Evolutionary conservation across 805 yeast genomes (phyloP), one percentile per base, ranked within the genome.

Genomic region (Candida ascalaphidarum): DNA sequence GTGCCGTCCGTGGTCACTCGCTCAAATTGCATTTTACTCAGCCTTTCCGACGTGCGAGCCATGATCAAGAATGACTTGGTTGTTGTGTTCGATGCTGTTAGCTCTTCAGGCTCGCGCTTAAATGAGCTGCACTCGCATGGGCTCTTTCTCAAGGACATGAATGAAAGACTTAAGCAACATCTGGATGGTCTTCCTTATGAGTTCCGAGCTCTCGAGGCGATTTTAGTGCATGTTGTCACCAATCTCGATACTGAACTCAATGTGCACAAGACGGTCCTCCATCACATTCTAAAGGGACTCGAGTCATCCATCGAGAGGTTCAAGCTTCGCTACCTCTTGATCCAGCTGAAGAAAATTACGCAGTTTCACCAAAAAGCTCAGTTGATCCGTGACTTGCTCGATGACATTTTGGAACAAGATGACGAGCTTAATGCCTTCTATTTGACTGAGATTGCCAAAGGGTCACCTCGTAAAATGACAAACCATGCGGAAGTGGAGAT

Each of bases 401-500:
- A 88, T 47, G 96, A 86, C 38, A 52, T 88, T 19, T 58, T 92
- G 21, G 95, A 85, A 23, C 80, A 78, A 36, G 97, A 92, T 51
- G 96, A 86, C 39, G 86, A 81, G 33, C 56, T 92, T 34, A 82
- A 84, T 22, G 86, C 76, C 7, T 61, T 92, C 48, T 85, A 85
- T 50, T 60, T 92, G 25, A 76, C 89, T 0, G 92, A 77, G 27
- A 76, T 50, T 32, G 50, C 32, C 27, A 41, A 28, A 53, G 82
- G 50, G 23, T 43, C 17, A 1, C 62, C 68, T 1, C 55, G 83
- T 18, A 50, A 57, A 11, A 67, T 69, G 2, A 71, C 71, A 28
- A 81, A 84, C 39, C 95, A 83, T 49, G 76, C 77, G 23, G 97
- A 92, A 43, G 82, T 86, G 13, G 99, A 92, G 48, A 68, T 92